Base-by-base conservation (phyloP, 2,329 filamentous ascomycete species). In the Aspergillus tamarii region DNA sequence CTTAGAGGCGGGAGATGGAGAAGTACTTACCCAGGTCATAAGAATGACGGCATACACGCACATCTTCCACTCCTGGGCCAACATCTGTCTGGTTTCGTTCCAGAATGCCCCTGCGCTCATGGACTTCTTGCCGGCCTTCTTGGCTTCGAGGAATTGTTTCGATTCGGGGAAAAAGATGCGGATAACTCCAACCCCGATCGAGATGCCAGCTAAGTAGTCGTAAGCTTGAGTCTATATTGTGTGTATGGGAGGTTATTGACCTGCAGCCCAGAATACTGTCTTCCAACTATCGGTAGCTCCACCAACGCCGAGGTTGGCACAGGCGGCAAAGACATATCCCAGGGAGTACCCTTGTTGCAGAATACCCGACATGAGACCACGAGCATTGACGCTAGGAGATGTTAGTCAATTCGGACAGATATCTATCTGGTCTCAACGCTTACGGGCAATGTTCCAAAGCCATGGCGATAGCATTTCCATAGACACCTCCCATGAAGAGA, bases 321-420 rank as follows among this genome's bases (percentile, higher is more conserved):
- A 75, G 46, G 91, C 91, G 7, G 92, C 92, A 66, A 93, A 84
- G 46, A 95, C 87, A 72, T 94, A 94, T 36, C 92, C 92, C 67
- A 93, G 85, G 0, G 90, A 90, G 74, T 93, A 94, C 2, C 92
- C 92, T 76, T 93, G 91, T 72, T 95, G 92, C 21, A 94, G 80
- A 57, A 95, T 91, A 60, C 92, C 92, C 16, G 89, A 92, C 86
- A 95, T 91, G 43, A 95, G 82, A 69, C 92, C 92, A 74, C 92
- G 85, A 9, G 91, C 89, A 62, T 91, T 87, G 54, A 81, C 77
- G 5, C 73, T 74, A 23, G 53, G 11, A 8, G 6, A 2, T 9
- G 9, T 45, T 36, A 61, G 59, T 34, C 16, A 32, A 26, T 19
- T 21, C 11, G 14, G 23, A 30, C 16, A 7, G 14, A 56, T 14